Evolutionary conservation across 2,329 filamentous ascomycete genomes (phyloP).

Genomic region (Nothopassalora personata): DNA sequence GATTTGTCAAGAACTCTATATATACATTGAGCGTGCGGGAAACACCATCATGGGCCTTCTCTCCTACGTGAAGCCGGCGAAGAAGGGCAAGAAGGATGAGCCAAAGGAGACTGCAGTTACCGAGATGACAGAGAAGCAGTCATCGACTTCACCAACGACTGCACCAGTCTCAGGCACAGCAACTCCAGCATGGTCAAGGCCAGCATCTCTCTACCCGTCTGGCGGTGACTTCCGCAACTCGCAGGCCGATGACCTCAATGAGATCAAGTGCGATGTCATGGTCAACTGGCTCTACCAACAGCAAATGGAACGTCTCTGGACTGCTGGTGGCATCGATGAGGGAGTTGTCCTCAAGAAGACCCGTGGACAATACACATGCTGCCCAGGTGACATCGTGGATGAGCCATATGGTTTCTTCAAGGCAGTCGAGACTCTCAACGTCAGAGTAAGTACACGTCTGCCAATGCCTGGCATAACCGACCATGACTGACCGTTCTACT

Average conservation of each 20-base stretch:
- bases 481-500: conserved; percentile 11
- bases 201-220: conserved; percentile 32
- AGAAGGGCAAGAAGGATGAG: conserved; percentile 15
- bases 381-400: conserved; percentile 44
- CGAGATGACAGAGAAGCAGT: conserved; percentile 17
- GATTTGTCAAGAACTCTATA: background rate
- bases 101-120: conserved; percentile 4
- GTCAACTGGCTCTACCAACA: conserved; percentile 60
- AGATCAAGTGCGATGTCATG: conserved; percentile 58
- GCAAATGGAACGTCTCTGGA: conserved; percentile 54
- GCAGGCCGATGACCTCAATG: conserved; percentile 42
- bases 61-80: conserved; percentile 21
- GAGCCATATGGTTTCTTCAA: conserved; percentile 48
- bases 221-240: conserved; percentile 36
- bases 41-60: conserved; percentile 20
- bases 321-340: conserved; percentile 44
- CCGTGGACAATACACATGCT: conserved; percentile 48
- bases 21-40: background rate
- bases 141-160: background rate
- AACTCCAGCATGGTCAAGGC: conserved; percentile 31
- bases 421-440: conserved; percentile 47
- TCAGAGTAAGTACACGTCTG: conserved; percentile 41
- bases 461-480: background rate
- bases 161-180: conserved; percentile 15
- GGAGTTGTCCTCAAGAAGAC: conserved; percentile 53